Conservation (phyloP, 371 early-diverging fungal species). For the Syncephalastrum racemosum region DNA sequence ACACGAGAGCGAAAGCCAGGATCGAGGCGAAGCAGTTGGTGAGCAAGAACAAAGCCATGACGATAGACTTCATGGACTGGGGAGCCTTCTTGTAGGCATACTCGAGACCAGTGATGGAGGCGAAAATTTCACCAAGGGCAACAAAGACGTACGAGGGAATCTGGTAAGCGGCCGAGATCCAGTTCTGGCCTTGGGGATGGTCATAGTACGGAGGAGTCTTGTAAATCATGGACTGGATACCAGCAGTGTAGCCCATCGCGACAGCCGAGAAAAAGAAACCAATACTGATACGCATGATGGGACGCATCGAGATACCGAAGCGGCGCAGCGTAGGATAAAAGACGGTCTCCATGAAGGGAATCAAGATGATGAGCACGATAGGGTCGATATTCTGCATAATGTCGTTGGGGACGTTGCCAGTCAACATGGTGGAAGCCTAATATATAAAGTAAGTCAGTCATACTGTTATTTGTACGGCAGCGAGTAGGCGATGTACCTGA, state of each 20-base stretch:
- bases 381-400: conserved; percentile 67
- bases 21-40: conserved; percentile 67
- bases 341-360: conserved; percentile 70
- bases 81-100: conserved; percentile 77
- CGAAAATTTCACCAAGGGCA: conserved; percentile 69
- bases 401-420: conserved; percentile 62
- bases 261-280: conserved; percentile 68
- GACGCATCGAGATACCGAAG: conserved; percentile 62
- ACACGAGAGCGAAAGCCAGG: conserved; percentile 63
- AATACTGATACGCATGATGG: conserved; percentile 67
- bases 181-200: conserved; percentile 20
- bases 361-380: conserved; percentile 63
- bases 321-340: conserved; percentile 69
- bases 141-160: conserved; percentile 66
- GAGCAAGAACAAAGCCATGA: conserved; percentile 68
- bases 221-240: conserved; percentile 70
- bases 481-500: conserved; percentile 47
- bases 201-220: conserved; percentile 24
- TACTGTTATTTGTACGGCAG: conserved; percentile 37
- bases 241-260: conserved; percentile 70
- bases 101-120: conserved; percentile 74
- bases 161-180: conserved; percentile 65
- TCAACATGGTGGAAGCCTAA: conserved; percentile 49
- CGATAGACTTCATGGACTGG: conserved; percentile 69
- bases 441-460: too few species aligned